Conservation (phyloP, 2,329 filamentous ascomycete genomes). For the Neobulgaria alba region DNA sequence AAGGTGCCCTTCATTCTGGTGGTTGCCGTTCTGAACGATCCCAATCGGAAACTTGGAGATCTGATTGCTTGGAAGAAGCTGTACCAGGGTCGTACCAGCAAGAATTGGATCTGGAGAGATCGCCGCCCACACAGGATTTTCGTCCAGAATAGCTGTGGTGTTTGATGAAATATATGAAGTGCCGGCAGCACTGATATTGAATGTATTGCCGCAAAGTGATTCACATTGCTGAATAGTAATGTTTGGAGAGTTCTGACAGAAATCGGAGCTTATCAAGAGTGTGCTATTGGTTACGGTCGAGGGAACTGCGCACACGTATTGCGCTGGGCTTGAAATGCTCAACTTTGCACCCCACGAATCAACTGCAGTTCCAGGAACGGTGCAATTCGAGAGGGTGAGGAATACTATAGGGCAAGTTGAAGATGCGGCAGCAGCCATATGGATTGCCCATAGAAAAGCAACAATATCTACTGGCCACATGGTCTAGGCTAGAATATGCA, state of each 20-base stretch:
- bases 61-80: neutral
- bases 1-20: conserved; percentile 4
- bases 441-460: no score
- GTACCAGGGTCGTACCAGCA: neutral
- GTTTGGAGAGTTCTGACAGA: neutral
- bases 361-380: neutral
- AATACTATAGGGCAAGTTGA: no score
- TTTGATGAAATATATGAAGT: neutral
- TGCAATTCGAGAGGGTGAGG: no score
- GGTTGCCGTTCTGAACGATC: conserved; percentile 1
- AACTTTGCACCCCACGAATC: neutral
- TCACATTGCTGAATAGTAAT: neutral
- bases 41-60: neutral
- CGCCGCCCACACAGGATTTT: neutral
- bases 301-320: neutral
- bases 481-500: no score
- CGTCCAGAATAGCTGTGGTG: neutral
- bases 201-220: neutral
- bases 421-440: no score
- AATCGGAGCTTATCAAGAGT: neutral
- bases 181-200: neutral
- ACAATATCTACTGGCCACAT: no score
- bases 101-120: neutral
- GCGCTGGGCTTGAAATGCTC: neutral
- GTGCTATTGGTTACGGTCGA: neutral